Evolutionary conservation across 2,329 filamentous ascomycete species (phyloP), one percentile per base, ranked within the genome.

Genomic region (Pyrenophora seminiperda): DNA sequence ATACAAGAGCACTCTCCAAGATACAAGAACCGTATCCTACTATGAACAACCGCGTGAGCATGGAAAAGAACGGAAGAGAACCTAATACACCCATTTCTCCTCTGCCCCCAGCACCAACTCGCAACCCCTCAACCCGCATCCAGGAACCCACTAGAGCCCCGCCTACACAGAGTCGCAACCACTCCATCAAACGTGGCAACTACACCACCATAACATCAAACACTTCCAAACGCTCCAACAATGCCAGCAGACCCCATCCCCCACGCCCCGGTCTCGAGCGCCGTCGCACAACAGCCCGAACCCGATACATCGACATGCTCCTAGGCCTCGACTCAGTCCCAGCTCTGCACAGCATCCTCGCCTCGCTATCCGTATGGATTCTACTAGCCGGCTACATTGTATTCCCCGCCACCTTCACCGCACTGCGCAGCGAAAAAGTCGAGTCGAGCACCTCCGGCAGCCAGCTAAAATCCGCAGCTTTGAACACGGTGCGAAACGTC

Each of bases 371-470:
- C 47, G 69, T 74, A 4, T 83, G 76, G 78, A 71, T 81, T 37
- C 72, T 83, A 2, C 74, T 83, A 1, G 77, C 77, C 0, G 80
- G 80, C 20, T 83, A 81, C 68, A 70, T 83, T 13, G 72, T 82
- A 33, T 75, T 81, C 29, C 79, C 80, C 0, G 79, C 77, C 5
- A 81, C 78, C 0, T 83, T 82, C 59, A 80, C 76, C 30, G 76
- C 71, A 24, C 65, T 78, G 36, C 70, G 75, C 47, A 63, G 65
- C 13, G 59, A 70, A 18, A 44, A 63, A 7, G 41, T 68, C 10
- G 61, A 71, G 20, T 55, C 61, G 5, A 65, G 65, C 3, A 33
- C 17, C 13, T 33, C 29, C 13, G 42, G 59, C 19, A 53, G 41
- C 11, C 40, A 37, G 3, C 33, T 58, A 1, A 58, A 71, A n/a